Percentiles rank a stretch among this genome's conserved stretches.
Conservation (phyloP, 2,329 filamentous ascomycete genomes). For the Orbilia oligospora region DNA sequence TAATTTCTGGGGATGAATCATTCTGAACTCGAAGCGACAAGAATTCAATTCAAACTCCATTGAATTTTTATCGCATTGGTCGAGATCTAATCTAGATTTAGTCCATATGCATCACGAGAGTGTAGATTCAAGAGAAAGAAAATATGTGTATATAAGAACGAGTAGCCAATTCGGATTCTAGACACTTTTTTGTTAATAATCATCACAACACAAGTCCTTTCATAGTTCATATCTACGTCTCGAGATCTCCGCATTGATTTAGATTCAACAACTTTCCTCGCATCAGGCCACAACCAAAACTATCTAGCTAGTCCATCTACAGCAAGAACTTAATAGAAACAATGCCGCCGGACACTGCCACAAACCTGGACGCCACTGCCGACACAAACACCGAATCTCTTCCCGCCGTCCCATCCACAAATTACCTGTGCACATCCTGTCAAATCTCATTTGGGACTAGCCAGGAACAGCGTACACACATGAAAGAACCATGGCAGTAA, state of each 20-base stretch:
- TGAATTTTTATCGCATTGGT: background rate
- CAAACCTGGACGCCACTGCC: background rate
- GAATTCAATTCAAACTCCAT: background rate
- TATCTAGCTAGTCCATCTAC: background rate
- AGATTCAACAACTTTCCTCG: background rate
- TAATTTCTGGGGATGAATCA: constrained; percentile 16
- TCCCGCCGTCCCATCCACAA: constrained; percentile 23
- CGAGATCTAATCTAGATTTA: background rate
- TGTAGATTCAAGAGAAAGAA: background rate
- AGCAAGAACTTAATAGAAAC: background rate
- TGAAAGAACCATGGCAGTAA: constrained; percentile 65
- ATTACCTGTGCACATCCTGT: constrained; percentile 59
- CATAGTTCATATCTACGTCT: too few relatives aligned
- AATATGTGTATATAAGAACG: background rate
- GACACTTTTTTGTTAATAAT: background rate
- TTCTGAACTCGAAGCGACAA: constrained; percentile 10
- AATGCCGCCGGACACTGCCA: constrained; percentile 1
- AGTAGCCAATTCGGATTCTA: background rate
- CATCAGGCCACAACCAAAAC: background rate
- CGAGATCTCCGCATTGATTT: too few relatives aligned
- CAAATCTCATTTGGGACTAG: constrained; percentile 62
- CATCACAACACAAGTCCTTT: background rate
- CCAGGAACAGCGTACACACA: constrained; percentile 63
- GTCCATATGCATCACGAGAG: background rate
- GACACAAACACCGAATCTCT: background rate